Evolutionary conservation across 768 basidiomycete species (phyloP), one percentile per base, ranked within the genome.

Genomic region (Tricholoma sp.): DNA sequence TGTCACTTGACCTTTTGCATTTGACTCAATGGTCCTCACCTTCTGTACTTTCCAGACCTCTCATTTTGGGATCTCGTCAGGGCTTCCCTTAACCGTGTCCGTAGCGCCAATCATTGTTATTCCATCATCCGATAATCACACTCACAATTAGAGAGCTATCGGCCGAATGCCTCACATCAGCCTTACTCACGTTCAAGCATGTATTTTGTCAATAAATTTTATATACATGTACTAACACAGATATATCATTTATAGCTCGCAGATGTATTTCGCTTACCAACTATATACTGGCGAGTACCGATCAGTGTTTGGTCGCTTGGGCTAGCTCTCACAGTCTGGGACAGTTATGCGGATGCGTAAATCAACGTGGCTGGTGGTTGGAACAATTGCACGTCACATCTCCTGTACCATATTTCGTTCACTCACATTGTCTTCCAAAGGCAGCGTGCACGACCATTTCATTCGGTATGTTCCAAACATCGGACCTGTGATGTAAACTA

Each of bases 251-350:
- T 13, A 28, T 58, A 78, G 77, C 29, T 77, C 78, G 11, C 78
- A 79, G 55, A 60, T 73, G 57, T 77, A 73, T 61, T 78, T 79
- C 55, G 76, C 72, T 4, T 67, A 71, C 53, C 76, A 78, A 59
- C 61, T 78, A 6, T 69, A 75, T 48, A 60, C 61, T 12, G 74
- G 74, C 74, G 50, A 18, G 65, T 54, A 9, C 10, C 34, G 15
- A 15, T 4, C 9, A 36, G 33, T 45, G 28, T 24, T 24, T 24
- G 24, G 34, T 13, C 49, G 10, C 6, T 6, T 20, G 28, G 18
- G 50, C 41, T 18, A 36, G 45, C 44, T 34, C 2, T 29, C 4
- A 8, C 20, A 29, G 18, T 31, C 48, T 18, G 36, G 18, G 47
- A 8, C 13, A 73, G 72, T 72, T 11, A 69, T 65, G 44, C 63